Base-by-base conservation (phyloP, 2,329 filamentous ascomycete species). In the Phaeosphaeriaceae sp. region DNA sequence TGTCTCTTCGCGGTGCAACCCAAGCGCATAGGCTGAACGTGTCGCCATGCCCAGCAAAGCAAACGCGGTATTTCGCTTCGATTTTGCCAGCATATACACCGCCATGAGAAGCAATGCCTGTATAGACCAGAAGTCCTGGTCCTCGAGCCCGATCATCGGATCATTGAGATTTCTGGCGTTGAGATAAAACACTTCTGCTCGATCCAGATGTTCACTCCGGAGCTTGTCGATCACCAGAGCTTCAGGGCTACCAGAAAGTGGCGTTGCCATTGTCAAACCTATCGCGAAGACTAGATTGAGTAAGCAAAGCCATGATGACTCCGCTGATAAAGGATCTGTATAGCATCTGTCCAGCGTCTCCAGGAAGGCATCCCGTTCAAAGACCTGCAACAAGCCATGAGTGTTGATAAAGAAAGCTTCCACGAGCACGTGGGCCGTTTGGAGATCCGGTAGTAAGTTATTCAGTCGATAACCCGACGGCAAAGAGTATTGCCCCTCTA, bases 351-450 rank as follows among this genome's bases (percentile, higher is more conserved):
- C 81, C 1, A 89, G 68, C 0, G 77, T 78, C 33, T 78, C 73
- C 22, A 83, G 72, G 59, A 89, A 88, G 0, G 69, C 66, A 19
- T 77, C 74, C 27, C 79, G 80, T 61, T 88, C 82, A 61, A 90
- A 85, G 0, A 89, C 73, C 51, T 90, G 85, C 5, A 90, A 73
- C 9, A 90, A 74, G 15, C 87, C 87, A 66, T 83, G 82, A 0
- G 87, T 89, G 82, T 89, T 87, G 50, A 80, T 81, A 65, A 90
- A 89, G 68, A 86, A 90, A 0, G 86, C 83, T 17, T 84, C 79
- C 0, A 87, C 79, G 19, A 89, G 78, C 24, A 86, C 76, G 41
- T 82, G 77, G 1, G 86, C 85, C 2, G 83, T 85, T 56, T 80
- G 76, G 53, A 81, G 81, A 57, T 87, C 83, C 2, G 87, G 87